These are phyloP conservation scores for Leishmania mexicana DNA, from an alignment of 208 protist genomes.

Conservation along the genomic window DNA sequence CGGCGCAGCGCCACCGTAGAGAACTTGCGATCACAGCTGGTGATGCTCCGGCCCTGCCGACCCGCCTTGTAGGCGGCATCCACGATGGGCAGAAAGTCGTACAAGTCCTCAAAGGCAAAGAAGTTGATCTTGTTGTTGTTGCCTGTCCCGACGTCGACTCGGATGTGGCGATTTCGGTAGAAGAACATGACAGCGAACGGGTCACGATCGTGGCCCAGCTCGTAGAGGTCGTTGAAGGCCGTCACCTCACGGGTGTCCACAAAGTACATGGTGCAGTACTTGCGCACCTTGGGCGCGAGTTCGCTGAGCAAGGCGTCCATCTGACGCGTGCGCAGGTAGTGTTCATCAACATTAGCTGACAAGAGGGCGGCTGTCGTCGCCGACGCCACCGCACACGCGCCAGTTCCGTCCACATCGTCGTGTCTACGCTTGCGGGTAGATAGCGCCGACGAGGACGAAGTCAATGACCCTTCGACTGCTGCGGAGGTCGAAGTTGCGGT, in stretches of 20 bases:
- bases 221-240: conserved; percentile 99
- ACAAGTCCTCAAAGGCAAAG: conserved; percentile 92
- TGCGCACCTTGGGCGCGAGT: conserved; percentile 80
- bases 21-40: conserved; percentile 97
- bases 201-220: conserved; percentile 96
- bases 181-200: conserved; percentile 99
- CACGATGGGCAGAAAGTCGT: conserved; percentile 98
- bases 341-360: conserved; percentile 27
- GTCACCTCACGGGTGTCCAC: conserved; percentile 91
- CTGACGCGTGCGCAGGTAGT: conserved; percentile 68
- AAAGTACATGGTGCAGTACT: conserved; percentile 80
- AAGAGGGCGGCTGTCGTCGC: conserved; percentile 8
- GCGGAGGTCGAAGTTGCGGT: not conserved
- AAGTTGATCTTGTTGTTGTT: conserved; percentile 99
- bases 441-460: not conserved
- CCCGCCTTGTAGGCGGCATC: conserved; percentile 97
- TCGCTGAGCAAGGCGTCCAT: conserved; percentile 72
- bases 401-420: conserved; percentile 1
- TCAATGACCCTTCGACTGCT: not conserved
- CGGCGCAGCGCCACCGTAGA: conserved; percentile 78
- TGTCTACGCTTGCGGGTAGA: conserved; percentile 24
- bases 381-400: not conserved
- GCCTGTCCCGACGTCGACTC: conserved; percentile 98
- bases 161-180: conserved; percentile 99
- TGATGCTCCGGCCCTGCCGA: conserved; percentile 94